Evolutionary conservation across 176 grass and related monocot species (phyloP), one percentile per base, ranked within the genome.

Genomic region (Oryza australiensis): DNA sequence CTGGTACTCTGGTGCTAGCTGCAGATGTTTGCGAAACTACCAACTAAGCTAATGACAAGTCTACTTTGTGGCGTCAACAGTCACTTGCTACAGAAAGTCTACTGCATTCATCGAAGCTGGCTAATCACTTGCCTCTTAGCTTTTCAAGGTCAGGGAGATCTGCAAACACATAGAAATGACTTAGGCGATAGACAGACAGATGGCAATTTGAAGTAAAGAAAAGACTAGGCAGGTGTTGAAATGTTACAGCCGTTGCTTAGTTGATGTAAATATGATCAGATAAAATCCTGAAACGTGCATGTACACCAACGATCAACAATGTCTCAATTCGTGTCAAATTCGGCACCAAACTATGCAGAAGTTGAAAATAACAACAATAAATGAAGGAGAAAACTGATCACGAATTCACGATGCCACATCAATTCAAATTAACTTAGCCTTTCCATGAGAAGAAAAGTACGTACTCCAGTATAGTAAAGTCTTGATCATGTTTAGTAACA

Each of bases 141-240:
- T 98, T 98, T 86, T 94, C 95, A 28, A 98, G 90, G 89, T 98
- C 92, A 87, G 92, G 95, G 40, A 98, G 95, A 89, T 98, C 95
- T 95, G 92, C 86, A 88, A 49, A 38, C n/a, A 80, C 70, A 48
- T 14, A 80, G 82, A 59, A 16, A 0, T 73, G 14, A 86, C 49
- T 79, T 42, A 86, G 32, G 53, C 3, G 18, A 30, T 72, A 46
- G 14, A 72, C 28, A 46, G 40, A 42, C 55, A 11, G 7, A 2
- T 60, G n/a, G 2, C 7, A 60, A n/a, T n/a, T 60, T 60, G n/a
- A 60, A 60, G n/a, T 60, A 60, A n/a, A 60, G 9, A 24, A 33
- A 22, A 28, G 60, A 59, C 9, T 67, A 26, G 0, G 4, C 5
- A 35, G 1, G 24, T 18, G 49, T 59, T 15, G 10, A 16, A 41